Evolutionary conservation across 345 rosid genomes (phyloP).

Genomic region (Physaria fendleri): DNA sequence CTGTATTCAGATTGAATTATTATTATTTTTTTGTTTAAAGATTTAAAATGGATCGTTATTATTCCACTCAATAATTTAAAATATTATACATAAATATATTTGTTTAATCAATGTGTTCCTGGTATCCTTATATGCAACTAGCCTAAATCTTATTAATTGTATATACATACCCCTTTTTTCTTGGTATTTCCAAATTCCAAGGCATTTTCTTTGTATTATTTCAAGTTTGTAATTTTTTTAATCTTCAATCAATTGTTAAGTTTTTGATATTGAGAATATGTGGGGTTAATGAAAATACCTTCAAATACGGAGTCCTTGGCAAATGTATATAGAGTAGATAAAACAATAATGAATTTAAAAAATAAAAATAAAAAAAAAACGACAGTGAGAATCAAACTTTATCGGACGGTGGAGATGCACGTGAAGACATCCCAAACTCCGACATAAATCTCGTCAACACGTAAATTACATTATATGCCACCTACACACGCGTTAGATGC

Average conservation of each 20-base stretch:
- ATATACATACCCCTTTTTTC: neutral
- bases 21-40: neutral
- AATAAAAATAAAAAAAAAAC: no score
- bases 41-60: neutral
- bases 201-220: neutral
- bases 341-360: conserved; percentile 1
- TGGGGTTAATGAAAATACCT: conserved; percentile 18
- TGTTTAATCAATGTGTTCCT: neutral
- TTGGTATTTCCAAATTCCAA: neutral
- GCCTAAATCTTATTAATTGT: conserved; percentile 3
- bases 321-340: neutral
- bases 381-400: conserved; percentile 21
- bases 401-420: conserved; percentile 43
- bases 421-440: conserved; percentile 50
- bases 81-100: neutral
- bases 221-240: neutral
- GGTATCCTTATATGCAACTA: conserved; percentile 3
- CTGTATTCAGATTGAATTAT: neutral
- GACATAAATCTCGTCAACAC: conserved; percentile 59
- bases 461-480: conserved; percentile 28
- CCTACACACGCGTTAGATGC: conserved; percentile 21
- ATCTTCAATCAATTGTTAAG: neutral
- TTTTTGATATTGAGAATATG: neutral
- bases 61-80: neutral
- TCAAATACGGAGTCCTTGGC: conserved; percentile 19